Percentiles rank a stretch among this genome's conserved stretches.
phyloP scores from a whole-genome alignment of 345 rosid genomes.

The Mallotus nudiflorus region DNA sequence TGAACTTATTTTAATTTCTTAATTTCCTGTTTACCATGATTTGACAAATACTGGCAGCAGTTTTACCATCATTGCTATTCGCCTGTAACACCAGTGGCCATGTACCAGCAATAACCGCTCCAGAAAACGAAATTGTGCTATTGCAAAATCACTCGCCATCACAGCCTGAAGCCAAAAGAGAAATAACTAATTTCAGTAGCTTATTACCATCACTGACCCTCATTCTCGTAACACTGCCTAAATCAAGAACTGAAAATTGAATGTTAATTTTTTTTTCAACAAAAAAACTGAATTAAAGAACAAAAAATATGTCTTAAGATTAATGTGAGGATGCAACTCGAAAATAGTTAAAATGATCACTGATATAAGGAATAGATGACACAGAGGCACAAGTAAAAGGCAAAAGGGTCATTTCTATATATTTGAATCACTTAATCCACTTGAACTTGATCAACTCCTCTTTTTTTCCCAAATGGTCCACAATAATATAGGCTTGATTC shows the following conservation, averaged over 20 bases:
- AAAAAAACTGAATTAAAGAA: neutral
- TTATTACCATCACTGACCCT: neutral
- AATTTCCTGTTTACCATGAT: neutral
- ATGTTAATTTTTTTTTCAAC: neutral
- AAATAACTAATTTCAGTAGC: slow-evolving; percentile 11
- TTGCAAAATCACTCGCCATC: slow-evolving; percentile 93
- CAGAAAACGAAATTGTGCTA: slow-evolving; percentile 79
- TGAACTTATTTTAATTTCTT: neutral
- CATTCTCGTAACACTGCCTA: neutral
- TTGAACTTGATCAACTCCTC: too few species aligned
- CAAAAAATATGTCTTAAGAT: neutral
- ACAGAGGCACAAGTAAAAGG: neutral
- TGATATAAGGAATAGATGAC: neutral
- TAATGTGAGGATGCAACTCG: neutral
- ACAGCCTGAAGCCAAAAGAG: slow-evolving; percentile 59
- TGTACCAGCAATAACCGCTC: slow-evolving; percentile 85
- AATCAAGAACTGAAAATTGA: neutral
- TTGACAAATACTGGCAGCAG: neutral
- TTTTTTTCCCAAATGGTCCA: too few species aligned
- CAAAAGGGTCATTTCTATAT: neutral
- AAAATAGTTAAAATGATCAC: neutral
- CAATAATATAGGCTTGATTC: too few species aligned
- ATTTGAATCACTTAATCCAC: too few species aligned
- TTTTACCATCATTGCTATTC: slow-evolving; percentile 85
- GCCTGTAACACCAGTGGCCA: slow-evolving; percentile 97